Evolutionary conservation across 2,329 filamentous ascomycete species (phyloP).

Genomic region (Beauveria asiatica): DNA sequence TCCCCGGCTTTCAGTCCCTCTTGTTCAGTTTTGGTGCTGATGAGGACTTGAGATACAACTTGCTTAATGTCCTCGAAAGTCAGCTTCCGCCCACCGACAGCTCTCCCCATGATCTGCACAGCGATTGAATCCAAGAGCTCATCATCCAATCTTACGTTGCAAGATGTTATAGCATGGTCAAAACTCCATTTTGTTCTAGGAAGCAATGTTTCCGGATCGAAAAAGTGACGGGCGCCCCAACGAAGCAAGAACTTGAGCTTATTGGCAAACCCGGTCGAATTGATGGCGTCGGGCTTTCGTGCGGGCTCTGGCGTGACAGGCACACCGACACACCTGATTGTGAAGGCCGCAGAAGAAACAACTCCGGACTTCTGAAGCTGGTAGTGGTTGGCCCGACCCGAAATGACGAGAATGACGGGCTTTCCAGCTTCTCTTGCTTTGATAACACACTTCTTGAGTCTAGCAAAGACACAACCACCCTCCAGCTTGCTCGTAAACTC

Average conservation of each 20-base stretch:
- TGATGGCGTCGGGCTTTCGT: neutral
- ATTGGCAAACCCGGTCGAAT: neutral
- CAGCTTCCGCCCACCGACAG: neutral
- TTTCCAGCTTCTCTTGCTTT: neutral
- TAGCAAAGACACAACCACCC: neutral
- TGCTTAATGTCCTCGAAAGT: neutral
- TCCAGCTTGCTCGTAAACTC: no score
- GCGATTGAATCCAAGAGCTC: neutral
- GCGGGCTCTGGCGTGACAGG: neutral
- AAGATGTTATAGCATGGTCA: no score
- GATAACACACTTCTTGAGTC: neutral
- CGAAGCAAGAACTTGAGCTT: neutral
- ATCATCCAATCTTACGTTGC: no score
- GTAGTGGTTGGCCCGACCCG: accelerated
- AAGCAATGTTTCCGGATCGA: neutral
- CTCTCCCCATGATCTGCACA: neutral
- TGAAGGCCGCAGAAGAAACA: neutral
- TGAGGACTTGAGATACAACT: neutral
- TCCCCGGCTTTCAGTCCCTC: no score
- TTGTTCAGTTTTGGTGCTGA: neutral
- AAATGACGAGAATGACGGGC: neutral
- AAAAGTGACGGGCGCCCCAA: neutral
- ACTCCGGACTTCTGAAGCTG: neutral
- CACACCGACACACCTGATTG: neutral
- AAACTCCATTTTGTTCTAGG: neutral